Percentiles rank a stretch among this genome's conserved stretches.
Conservation (phyloP, 192 early-diverging fungal species). For the Backusella sp. region DNA sequence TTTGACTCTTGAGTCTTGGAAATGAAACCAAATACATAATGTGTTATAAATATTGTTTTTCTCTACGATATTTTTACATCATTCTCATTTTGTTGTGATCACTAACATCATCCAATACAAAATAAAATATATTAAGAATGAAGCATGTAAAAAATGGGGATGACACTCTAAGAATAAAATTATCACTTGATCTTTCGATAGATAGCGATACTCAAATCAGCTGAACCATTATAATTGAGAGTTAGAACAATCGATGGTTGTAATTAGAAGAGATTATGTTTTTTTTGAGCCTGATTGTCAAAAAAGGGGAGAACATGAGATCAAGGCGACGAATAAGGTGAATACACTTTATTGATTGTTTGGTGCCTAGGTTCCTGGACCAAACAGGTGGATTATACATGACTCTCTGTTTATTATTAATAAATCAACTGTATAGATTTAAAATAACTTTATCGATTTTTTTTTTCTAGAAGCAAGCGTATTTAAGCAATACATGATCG, state of each 20-base stretch:
- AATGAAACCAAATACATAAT: no score
- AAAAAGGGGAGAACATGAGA: neutral
- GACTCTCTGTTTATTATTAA: neutral
- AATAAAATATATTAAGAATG: neutral
- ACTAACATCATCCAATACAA: no score
- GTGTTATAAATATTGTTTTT: no score
- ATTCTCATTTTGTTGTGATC: no score
- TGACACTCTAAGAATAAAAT: neutral
- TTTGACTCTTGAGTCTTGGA: no score
- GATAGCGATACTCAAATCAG: neutral
- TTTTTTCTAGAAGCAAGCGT: neutral
- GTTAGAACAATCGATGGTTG: neutral
- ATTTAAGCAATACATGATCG: neutral
- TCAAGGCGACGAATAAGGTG: neutral
- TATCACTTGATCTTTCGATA: neutral
- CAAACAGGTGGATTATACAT: neutral
- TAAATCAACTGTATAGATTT: neutral
- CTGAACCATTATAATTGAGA: neutral
- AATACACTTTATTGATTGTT: neutral
- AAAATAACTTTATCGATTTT: neutral
- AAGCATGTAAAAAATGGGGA: neutral
- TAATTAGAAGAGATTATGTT: neutral
- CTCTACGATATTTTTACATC: no score
- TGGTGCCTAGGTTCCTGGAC: neutral
- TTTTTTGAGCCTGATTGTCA: no score